A percentile compares a stretch with the other conserved stretches of the same genome.
Evolutionary conservation across 257 asterid genomes (phyloP).

Genomic region (Salvia miltiorrhiza): DNA sequence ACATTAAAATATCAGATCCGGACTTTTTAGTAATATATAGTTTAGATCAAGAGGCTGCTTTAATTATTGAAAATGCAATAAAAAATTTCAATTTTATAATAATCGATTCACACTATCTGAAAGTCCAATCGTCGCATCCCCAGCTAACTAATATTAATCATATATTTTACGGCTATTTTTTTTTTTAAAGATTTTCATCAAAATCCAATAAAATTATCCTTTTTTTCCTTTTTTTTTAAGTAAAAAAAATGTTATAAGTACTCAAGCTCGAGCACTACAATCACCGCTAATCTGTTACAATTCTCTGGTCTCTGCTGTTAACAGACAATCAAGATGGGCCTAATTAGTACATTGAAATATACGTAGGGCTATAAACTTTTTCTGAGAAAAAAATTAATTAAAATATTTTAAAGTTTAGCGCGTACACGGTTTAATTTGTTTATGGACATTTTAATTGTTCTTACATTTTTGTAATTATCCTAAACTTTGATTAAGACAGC

Average conservation of each 20-base stretch:
- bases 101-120: neutral
- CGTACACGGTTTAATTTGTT: too few species aligned
- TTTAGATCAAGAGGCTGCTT: too few species aligned
- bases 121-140: neutral
- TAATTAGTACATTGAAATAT: neutral
- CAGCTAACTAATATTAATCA: neutral
- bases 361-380: neutral
- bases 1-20: neutral
- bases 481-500: slow-evolving; percentile 10
- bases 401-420: too few species aligned
- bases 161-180: neutral
- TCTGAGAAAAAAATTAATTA: too few species aligned
- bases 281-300: too few species aligned
- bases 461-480: neutral
- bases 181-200: neutral
- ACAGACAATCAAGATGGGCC: neutral
- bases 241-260: too few species aligned
- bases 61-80: neutral
- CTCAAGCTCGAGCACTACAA: too few species aligned
- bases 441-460: too few species aligned
- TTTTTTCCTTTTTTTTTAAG: too few species aligned
- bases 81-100: neutral
- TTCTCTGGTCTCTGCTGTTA: too few species aligned
- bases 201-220: neutral
- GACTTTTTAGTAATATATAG: too few species aligned